Evolutionary conservation across 306 rosid genomes (phyloP).

Genomic region (Lotus japonicus): DNA sequence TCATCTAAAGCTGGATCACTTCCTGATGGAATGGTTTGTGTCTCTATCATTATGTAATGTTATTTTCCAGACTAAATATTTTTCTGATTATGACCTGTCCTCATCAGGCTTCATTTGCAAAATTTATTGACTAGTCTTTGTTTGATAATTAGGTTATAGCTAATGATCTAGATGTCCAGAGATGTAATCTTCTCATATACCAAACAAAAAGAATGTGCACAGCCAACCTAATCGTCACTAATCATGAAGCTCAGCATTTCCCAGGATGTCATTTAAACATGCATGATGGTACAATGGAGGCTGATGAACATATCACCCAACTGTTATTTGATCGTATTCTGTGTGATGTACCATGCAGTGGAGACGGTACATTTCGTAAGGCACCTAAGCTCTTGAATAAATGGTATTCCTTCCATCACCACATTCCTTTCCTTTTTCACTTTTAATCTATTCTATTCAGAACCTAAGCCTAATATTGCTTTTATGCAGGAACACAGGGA

Average conservation of each 20-base stretch:
- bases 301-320: conserved; percentile 30
- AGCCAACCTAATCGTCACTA: conserved; percentile 82
- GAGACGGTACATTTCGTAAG: conserved; percentile 97
- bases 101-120: conserved; percentile 14
- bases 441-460: neutral
- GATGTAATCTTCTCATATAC: conserved; percentile 96
- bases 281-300: conserved; percentile 26
- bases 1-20: conserved; percentile 60
- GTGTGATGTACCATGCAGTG: conserved; percentile 97
- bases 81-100: conserved; percentile 1
- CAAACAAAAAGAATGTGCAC: conserved; percentile 94
- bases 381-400: conserved; percentile 98
- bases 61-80: neutral
- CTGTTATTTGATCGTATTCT: conserved; percentile 80
- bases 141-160: conserved; percentile 73
- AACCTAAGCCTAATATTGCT: conserved; percentile 18
- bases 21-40: conserved; percentile 83
- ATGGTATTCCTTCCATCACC: conserved; percentile 47
- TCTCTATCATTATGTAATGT: neutral
- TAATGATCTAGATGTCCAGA: conserved; percentile 90
- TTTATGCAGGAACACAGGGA: conserved; percentile 67
- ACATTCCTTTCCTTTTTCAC: neutral
- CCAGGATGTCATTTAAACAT: conserved; percentile 64
- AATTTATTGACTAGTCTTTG: conserved; percentile 4
- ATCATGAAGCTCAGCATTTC: conserved; percentile 94